phyloP scores from a whole-genome alignment of 352 stramenopile species.

The Halophytophthora batemanensis region DNA sequence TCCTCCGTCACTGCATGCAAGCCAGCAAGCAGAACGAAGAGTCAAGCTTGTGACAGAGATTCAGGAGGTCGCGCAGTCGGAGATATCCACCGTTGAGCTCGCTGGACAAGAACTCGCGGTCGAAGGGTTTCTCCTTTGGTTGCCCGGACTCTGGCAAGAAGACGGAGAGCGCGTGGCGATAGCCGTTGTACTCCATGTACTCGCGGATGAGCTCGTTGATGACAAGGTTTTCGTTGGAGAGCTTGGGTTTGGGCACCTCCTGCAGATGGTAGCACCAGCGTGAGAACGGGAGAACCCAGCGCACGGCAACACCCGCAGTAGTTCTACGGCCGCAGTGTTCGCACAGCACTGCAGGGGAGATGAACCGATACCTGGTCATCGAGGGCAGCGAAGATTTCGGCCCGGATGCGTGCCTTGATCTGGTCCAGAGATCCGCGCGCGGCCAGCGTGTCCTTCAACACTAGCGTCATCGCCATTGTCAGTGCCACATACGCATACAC shows the following conservation, averaged over 20 bases:
- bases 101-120: conserved; percentile 74
- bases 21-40: neutral
- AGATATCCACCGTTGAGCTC: conserved; percentile 61
- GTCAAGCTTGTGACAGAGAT: too few relatives aligned
- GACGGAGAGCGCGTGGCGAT: conserved; percentile 85
- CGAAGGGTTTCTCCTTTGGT: conserved; percentile 71
- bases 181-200: conserved; percentile 94
- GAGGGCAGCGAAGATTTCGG: conserved; percentile 81
- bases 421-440: conserved; percentile 69
- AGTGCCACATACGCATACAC: neutral
- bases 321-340: neutral
- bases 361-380: conserved; percentile 58
- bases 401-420: conserved; percentile 82
- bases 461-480: conserved; percentile 18
- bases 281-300: neutral
- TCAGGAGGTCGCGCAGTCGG: neutral
- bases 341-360: too few relatives aligned
- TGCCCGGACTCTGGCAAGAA: conserved; percentile 86
- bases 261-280: conserved; percentile 1
- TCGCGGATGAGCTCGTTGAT: conserved; percentile 95
- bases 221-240: conserved; percentile 92
- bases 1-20: conserved; percentile 70
- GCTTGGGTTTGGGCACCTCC: conserved; percentile 59
- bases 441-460: conserved; percentile 82
- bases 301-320: neutral